Evolutionary conservation across 176 grass and related monocot species (phyloP), one percentile per base, ranked within the genome.

Genomic region (Phyllostachys edulis): DNA sequence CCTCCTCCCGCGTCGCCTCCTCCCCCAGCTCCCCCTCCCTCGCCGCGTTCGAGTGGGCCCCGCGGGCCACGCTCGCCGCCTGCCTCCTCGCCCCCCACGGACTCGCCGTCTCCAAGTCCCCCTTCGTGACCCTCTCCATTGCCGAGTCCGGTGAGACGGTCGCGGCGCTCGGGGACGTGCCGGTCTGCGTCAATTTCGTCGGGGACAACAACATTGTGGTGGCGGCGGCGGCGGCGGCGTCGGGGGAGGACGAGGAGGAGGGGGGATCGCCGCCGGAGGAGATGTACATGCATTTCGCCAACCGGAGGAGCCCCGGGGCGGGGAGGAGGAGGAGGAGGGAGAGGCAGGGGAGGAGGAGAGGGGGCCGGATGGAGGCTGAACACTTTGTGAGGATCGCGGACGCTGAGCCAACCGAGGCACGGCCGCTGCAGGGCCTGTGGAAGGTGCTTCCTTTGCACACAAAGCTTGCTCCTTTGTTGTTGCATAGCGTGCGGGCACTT

Each of bases 361-460:
- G 73, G 16, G 62, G 79, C 1, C 7, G 39, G 7, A 71, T 90
- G 87, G 88, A 90, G 29, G 7, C 82, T 0, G 82, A 94, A 52
- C 88, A 90, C 57, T 94, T 90, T 5, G 82, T 92, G 11, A 92
- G 88, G 90, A 90, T 94, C 0, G 16, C 45, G 1, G 82, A 89
- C n/a, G 67, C 63, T 0, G 80, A 89, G 78, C 86, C 92, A 0
- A 94, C 92, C 1, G 32, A 66, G 63, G 80, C 60, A 3, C 77
- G 89, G 13, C 92, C 84, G 15, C 67, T 94, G 21, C 92, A 94
- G 60, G 92, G 92, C n/a, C 55, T 91, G 71, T 91, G 92, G 92
- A 91, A 94, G 92, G 92, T 94, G 86, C 80, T 78, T 81, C 80
- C 59, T 75, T 69, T 76, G 80, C 42, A 7, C 80, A 61, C 61